These are phyloP conservation scores for Chlorella sp. DNA, from an alignment of 139 green algal species.

Conservation along the genomic window DNA sequence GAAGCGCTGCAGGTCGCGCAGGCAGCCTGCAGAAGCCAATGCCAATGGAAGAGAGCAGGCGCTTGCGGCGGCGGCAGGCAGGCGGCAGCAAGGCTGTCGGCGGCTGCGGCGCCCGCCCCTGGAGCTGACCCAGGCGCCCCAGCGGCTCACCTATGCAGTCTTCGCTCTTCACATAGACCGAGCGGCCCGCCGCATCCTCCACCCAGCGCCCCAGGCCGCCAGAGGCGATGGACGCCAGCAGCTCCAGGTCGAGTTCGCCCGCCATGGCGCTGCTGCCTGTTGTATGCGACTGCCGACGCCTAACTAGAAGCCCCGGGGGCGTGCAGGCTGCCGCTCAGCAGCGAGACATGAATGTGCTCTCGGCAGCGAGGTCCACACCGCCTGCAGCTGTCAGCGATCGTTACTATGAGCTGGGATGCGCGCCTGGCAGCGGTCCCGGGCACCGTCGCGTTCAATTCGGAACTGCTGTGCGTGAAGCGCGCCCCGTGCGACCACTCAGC, in stretches of 20 bases:
- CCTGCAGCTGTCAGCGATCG: too few species aligned
- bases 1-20: conserved; percentile 92
- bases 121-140: not conserved
- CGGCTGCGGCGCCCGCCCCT: not conserved
- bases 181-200: conserved; percentile 34
- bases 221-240: conserved; percentile 79
- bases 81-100: not conserved
- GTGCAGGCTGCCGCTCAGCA: too few species aligned
- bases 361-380: too few species aligned
- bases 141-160: conserved; percentile 74
- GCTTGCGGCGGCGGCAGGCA: not conserved
- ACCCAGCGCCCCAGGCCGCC: conserved; percentile 70
- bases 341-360: too few species aligned
- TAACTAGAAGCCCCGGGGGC: too few species aligned
- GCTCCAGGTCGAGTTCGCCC: conserved; percentile 64
- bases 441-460: not conserved
- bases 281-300: not conserved
- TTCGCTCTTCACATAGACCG: conserved; percentile 68
- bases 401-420: too few species aligned
- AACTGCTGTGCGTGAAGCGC: not conserved
- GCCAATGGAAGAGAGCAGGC: too few species aligned
- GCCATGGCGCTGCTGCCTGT: not conserved
- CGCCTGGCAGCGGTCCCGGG: too few species aligned
- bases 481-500: not conserved
- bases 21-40: conserved; percentile 64